phyloP scores from a whole-genome alignment of 768 basidiomycete species.

The Tremella mesenterica region DNA sequence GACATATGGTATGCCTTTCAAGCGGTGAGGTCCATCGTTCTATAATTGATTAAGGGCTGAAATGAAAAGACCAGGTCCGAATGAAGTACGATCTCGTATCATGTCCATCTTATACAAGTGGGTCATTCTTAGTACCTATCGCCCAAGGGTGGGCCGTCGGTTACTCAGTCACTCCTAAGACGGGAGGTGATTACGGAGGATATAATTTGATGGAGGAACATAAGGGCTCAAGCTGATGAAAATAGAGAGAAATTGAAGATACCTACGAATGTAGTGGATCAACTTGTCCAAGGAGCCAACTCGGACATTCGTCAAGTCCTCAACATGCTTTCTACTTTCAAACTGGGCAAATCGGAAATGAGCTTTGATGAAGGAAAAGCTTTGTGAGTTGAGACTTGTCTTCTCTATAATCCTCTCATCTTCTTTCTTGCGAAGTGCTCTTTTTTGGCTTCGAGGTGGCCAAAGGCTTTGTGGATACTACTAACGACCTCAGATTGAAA shows the following conservation, averaged over 20 bases:
- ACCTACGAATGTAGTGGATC: constrained; percentile 83
- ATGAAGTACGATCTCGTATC: constrained; percentile 71
- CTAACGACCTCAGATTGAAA: constrained; percentile 63
- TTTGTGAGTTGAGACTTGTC: constrained; percentile 54
- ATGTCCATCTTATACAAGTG: constrained; percentile 83
- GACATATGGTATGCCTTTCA: constrained; percentile 68
- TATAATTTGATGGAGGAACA: too few relatives aligned
- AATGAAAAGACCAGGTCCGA: constrained; percentile 61
- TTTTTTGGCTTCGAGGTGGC: background rate
- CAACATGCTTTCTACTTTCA: constrained; percentile 98
- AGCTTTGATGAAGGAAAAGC: constrained; percentile 82
- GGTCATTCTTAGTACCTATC: constrained; percentile 24
- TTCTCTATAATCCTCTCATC: background rate
- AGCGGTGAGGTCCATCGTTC: constrained; percentile 52
- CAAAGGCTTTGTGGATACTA: too few relatives aligned
- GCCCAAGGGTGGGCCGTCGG: too few relatives aligned
- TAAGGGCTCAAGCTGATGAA: background rate
- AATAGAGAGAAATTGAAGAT: constrained; percentile 83
- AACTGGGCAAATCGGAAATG: constrained; percentile 65
- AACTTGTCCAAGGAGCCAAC: constrained; percentile 76
- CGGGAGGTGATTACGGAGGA: too few relatives aligned
- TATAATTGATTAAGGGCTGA: constrained; percentile 14
- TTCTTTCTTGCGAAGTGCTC: background rate
- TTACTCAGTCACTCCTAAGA: too few relatives aligned
- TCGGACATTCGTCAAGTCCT: constrained; percentile 91